phyloP scores from a whole-genome alignment of 108 stramenopile species.

The Nannochloropsis gaditana region DNA sequence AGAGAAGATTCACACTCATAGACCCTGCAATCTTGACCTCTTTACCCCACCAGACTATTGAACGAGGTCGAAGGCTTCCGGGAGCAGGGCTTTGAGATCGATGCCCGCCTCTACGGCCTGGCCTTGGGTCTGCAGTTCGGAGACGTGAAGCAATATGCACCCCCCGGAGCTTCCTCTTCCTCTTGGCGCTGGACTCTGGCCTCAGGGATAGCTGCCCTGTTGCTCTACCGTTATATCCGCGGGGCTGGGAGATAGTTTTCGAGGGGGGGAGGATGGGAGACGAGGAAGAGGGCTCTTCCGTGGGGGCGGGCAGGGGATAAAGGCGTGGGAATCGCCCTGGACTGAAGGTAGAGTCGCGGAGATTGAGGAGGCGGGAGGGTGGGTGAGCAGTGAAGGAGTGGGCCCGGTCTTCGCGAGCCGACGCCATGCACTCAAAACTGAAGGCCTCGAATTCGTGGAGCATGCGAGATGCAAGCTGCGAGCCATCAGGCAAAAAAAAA shows the following conservation, averaged over 20 bases:
- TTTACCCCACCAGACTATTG: not conserved
- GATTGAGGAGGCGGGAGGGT: not conserved
- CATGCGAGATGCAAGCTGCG: too few species aligned
- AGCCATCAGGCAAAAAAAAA: too few species aligned
- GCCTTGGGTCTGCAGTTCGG: slow-evolving; percentile 27
- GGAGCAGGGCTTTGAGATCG: slow-evolving; percentile 31
- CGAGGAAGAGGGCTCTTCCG: not conserved
- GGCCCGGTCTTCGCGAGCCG: too few species aligned
- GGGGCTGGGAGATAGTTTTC: not conserved
- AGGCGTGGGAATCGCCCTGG: too few species aligned
- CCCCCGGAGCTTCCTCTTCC: not conserved
- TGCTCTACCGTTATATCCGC: not conserved
- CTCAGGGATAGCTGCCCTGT: not conserved
- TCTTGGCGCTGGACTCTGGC: not conserved
- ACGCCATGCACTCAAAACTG: too few species aligned
- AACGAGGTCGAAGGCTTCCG: slow-evolving; percentile 24
- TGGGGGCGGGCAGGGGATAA: too few species aligned
- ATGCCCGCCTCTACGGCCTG: slow-evolving; percentile 43
- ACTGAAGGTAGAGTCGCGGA: too few species aligned
- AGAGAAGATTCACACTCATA: too few species aligned
- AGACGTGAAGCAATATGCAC: not conserved
- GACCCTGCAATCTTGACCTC: not conserved
- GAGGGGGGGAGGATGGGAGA: not conserved
- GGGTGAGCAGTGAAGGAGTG: not conserved
- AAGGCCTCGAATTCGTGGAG: too few species aligned